Conservation (phyloP, 345 rosid genomes). For the Gossypium ekmanianum region DNA sequence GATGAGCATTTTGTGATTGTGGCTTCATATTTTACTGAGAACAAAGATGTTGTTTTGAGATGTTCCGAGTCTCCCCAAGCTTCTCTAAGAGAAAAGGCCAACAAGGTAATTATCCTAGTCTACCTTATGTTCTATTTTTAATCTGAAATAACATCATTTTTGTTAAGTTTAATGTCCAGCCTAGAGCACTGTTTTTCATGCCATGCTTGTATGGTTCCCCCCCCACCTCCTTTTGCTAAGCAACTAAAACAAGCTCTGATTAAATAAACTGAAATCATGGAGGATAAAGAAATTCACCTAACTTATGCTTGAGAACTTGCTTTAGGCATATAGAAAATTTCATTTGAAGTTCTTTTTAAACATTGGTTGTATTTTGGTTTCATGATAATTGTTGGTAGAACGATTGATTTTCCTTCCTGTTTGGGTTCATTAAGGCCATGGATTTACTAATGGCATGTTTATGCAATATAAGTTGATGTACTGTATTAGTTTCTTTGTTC, state of each 20-base stretch:
- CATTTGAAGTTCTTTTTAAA: neutral
- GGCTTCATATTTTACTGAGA: slow-evolving; percentile 71
- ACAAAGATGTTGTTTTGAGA: slow-evolving; percentile 52
- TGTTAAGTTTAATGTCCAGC: neutral
- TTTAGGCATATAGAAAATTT: neutral
- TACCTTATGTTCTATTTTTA: neutral
- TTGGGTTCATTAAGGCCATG: neutral
- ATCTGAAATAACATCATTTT: neutral
- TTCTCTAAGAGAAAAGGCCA: slow-evolving; percentile 86
- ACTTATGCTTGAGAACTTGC: slow-evolving; percentile 5
- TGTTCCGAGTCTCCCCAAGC: slow-evolving; percentile 88
- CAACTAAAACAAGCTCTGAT: neutral
- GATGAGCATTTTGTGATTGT: slow-evolving; percentile 56
- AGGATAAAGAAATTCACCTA: neutral
- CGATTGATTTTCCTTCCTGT: neutral
- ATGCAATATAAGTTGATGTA: neutral
- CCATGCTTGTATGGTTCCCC: neutral
- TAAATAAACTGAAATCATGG: neutral
- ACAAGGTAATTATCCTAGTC: slow-evolving; percentile 43
- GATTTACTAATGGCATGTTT: neutral
- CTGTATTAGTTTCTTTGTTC: neutral
- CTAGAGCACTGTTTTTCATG: neutral
- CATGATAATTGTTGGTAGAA: neutral
- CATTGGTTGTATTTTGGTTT: neutral
- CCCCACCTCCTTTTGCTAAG: neutral